Percentiles rank a stretch among this genome's conserved stretches.
Evolutionary conservation across 1,284 basidiomycete species (phyloP).

Genomic region (Ceratobasidium sp.): DNA sequence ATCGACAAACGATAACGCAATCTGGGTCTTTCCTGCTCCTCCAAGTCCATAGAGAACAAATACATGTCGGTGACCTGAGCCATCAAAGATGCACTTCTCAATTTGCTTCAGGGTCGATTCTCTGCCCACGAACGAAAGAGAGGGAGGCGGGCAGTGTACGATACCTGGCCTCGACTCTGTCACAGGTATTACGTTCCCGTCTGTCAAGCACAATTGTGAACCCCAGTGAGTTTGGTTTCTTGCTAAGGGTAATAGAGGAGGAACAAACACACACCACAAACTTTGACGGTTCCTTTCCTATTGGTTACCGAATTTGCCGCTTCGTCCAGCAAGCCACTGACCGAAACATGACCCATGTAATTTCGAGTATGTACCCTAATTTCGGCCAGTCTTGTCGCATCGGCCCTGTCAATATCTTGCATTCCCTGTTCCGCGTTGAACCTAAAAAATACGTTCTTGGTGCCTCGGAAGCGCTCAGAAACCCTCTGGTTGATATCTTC

Average conservation of each 20-base stretch:
- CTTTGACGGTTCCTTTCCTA: no score
- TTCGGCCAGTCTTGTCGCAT: background rate
- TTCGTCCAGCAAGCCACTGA: background rate
- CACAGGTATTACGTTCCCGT: no score
- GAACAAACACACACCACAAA: no score
- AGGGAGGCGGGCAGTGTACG: background rate
- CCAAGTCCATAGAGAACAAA: slow-evolving; percentile 24
- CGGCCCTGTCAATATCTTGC: background rate
- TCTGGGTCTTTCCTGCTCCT: slow-evolving; percentile 24
- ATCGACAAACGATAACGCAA: background rate
- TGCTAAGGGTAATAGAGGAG: no score
- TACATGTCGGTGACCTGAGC: background rate
- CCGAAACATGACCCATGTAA: background rate
- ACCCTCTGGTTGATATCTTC: background rate
- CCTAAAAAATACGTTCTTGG: slow-evolving; percentile 1
- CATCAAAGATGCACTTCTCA: background rate
- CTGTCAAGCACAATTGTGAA: no score
- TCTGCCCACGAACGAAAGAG: background rate
- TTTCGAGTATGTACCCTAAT: background rate
- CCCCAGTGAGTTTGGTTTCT: no score
- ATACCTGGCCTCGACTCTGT: no score
- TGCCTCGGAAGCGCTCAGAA: background rate
- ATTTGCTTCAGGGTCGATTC: background rate
- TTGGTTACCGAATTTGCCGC: background rate
- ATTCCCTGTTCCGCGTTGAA: slow-evolving; percentile 20